Percentiles rank a stretch among this genome's conserved stretches.
phyloP scores from a whole-genome alignment of 2,329 filamentous ascomycete species.

The Colletotrichum sojae region DNA sequence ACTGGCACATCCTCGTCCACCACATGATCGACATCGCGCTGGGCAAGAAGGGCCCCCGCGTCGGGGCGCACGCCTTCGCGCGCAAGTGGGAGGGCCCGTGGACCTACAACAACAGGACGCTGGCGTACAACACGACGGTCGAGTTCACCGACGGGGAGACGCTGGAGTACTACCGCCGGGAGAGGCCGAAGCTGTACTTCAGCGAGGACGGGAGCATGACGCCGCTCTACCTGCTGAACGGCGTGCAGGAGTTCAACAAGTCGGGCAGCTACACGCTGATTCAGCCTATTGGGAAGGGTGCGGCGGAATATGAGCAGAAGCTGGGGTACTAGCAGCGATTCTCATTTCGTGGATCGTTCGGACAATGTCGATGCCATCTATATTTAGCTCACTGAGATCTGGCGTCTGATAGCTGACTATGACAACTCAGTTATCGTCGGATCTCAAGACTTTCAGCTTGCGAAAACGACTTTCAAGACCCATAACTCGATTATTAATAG shows the following conservation, averaged over 20 bases:
- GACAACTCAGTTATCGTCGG: no score
- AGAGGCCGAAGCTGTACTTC: constrained; percentile 64
- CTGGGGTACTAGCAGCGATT: background rate
- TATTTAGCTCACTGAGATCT: no score
- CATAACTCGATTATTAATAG: background rate
- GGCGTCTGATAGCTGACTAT: no score
- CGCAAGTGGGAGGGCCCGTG: constrained; percentile 47
- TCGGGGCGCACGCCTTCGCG: constrained; percentile 49
- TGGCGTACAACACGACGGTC: constrained; percentile 48
- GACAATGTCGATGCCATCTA: background rate
- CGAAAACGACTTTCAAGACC: background rate
- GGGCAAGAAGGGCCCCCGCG: constrained; percentile 47
- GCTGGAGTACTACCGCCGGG: constrained; percentile 58
- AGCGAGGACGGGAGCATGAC: constrained; percentile 61
- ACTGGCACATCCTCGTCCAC: constrained; percentile 51
- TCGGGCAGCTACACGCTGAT: constrained; percentile 44
- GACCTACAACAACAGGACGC: constrained; percentile 46
- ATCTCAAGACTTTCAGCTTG: no score
- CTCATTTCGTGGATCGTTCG: no score
- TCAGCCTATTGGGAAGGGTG: constrained; percentile 42
- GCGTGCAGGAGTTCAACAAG: constrained; percentile 58
- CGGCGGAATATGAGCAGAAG: constrained; percentile 11
- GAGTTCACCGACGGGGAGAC: constrained; percentile 55
- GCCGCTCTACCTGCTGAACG: constrained; percentile 62
- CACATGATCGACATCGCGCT: constrained; percentile 48